A percentile compares a stretch with the other conserved stretches of the same genome.
Evolutionary conservation across 805 yeast genomes (phyloP).

Genomic region (Ogataea neopini): DNA sequence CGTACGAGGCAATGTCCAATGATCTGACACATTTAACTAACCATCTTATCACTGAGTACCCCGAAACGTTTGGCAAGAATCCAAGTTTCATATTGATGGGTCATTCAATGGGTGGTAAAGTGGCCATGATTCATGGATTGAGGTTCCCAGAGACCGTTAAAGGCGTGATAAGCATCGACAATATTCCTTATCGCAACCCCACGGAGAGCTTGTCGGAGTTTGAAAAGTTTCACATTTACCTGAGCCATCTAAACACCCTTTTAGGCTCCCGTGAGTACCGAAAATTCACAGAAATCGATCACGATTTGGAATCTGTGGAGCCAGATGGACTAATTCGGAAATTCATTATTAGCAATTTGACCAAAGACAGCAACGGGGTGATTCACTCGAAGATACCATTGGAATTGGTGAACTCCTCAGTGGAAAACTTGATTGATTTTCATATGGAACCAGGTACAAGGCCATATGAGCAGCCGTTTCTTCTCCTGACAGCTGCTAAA

Average conservation of each 20-base stretch:
- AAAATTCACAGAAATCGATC: constrained; percentile 52
- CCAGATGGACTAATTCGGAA: constrained; percentile 58
- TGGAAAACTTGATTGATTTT: constrained; percentile 65
- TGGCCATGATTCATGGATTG: constrained; percentile 82
- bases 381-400: constrained; percentile 58
- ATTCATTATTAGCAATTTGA: constrained; percentile 70
- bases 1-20: constrained; percentile 72
- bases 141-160: constrained; percentile 59
- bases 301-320: constrained; percentile 61
- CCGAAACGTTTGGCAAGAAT: constrained; percentile 30
- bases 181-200: constrained; percentile 72
- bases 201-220: constrained; percentile 28
- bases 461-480: constrained; percentile 65
- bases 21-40: constrained; percentile 68
- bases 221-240: constrained; percentile 30
- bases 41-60: constrained; percentile 16
- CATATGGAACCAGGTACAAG: constrained; percentile 33
- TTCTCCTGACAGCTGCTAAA: constrained; percentile 74
- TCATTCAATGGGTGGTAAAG: constrained; percentile 92
- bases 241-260: constrained; percentile 16
- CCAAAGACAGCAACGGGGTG: constrained; percentile 34
- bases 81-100: constrained; percentile 48
- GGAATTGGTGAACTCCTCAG: constrained; percentile 57
- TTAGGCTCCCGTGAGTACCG: constrained; percentile 8
- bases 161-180: constrained; percentile 71